Base-by-base conservation (phyloP, 495 filamentous ascomycete species). In the Jackrogersella multiformis region DNA sequence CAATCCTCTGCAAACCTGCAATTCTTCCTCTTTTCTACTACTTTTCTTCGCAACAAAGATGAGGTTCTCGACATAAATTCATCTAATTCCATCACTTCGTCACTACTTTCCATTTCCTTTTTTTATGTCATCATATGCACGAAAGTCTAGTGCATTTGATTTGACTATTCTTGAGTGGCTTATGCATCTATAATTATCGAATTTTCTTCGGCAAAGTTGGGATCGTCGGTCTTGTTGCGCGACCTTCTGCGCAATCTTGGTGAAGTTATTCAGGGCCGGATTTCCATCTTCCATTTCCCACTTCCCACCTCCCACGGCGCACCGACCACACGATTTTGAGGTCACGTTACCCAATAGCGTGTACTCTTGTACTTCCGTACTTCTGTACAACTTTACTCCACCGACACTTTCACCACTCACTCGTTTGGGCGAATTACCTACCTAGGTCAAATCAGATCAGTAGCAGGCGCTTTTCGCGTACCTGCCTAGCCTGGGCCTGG, bases 51-150 rank as follows among this genome's bases (percentile, higher is more conserved):
- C 74, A 77, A 78, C 88, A 81, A 82, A 78, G 77, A 81, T 58
- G 83, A 80, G 62, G 77, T 79, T 26, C 78, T 81, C 1, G 73
- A 76, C 36, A 82, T 80, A 81, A 85, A 79, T 57, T 77, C 83
- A 78, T 84, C 85, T 39, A 82, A 69, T 75, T 80, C 73, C 62
- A 65, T 60, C 48, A 69, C 59, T 64, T 61, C 53, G 52, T 60
- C 64, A 32, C 59, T 36, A 35, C 60, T 70, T 73, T 67, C 39
- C 71, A 74, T 77, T 68, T 39, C 64, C 61, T 36, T 56, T 49
- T n/a, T 38, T 56, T 58, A 65, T 36, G 69, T 70, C 79, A 78
- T 79, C 70, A 44, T 60, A 56, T 71, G 66, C 75, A 61, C 34
- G 67, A 30, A 57, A 65, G n/a, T 65, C 54, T 32, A 51, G 73